A percentile compares a stretch with the other conserved stretches of the same genome.
Evolutionary conservation across 2,329 filamentous ascomycete species (phyloP).

Genomic region (Diaporthe batatas): DNA sequence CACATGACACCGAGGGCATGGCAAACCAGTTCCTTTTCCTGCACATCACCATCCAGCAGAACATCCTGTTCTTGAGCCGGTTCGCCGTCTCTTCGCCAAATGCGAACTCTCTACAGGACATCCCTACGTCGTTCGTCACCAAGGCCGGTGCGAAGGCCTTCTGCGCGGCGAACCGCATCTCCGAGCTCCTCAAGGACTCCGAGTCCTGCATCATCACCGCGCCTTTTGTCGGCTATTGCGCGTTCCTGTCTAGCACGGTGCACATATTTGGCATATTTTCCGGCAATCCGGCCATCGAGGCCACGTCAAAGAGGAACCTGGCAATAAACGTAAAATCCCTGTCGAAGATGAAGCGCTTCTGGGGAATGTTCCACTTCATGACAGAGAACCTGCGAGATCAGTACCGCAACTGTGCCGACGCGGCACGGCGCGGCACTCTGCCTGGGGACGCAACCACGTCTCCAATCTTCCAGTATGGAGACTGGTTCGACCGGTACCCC

Average conservation of each 20-base stretch:
- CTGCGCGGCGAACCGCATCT: slow-evolving; percentile 88
- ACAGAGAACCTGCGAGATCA: slow-evolving; percentile 91
- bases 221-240: slow-evolving; percentile 94
- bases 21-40: slow-evolving; percentile 94
- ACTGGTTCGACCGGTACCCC: slow-evolving; percentile 97
- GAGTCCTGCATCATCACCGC: slow-evolving; percentile 86
- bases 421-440: slow-evolving; percentile 76
- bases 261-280: slow-evolving; percentile 94
- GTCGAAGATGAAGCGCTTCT: slow-evolving; percentile 95
- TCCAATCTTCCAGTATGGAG: slow-evolving; percentile 91
- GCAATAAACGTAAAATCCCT: slow-evolving; percentile 91
- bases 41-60: slow-evolving; percentile 91
- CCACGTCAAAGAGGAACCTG: slow-evolving; percentile 84
- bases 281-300: slow-evolving; percentile 81
- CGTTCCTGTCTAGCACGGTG: slow-evolving; percentile 93
- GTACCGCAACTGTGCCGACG: slow-evolving; percentile 87
- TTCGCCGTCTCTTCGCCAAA: slow-evolving; percentile 83
- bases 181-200: slow-evolving; percentile 83
- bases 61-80: slow-evolving; percentile 88
- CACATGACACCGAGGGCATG: slow-evolving; percentile 85
- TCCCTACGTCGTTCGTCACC: slow-evolving; percentile 82
- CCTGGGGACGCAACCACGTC: slow-evolving; percentile 63
- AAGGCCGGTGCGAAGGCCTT: slow-evolving; percentile 82
- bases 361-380: slow-evolving; percentile 99
- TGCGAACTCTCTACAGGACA: slow-evolving; percentile 74